These are phyloP conservation scores for Raddia distichophylla DNA, from an alignment of 176 grass and related monocot species.

Conservation along the genomic window DNA sequence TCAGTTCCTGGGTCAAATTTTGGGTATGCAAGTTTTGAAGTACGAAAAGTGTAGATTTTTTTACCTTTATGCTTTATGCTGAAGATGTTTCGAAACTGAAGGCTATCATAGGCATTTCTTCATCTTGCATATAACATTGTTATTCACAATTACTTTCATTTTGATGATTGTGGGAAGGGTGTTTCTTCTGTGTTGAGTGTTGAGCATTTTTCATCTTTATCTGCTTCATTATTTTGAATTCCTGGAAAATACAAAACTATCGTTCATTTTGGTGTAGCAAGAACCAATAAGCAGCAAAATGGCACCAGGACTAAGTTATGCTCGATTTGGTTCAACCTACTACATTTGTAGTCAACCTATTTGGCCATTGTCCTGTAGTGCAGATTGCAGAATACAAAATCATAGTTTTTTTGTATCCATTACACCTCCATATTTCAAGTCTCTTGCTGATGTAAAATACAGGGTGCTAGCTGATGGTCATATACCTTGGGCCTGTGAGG, in stretches of 20 bases:
- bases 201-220: constrained; percentile 13
- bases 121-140: not conserved
- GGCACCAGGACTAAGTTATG: not conserved
- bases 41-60: not conserved
- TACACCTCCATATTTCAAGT: constrained; percentile 1
- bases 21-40: not conserved
- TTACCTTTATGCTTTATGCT: not conserved
- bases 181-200: not conserved
- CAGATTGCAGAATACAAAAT: not conserved
- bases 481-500: constrained; percentile 93
- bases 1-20: constrained; percentile 8
- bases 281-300: not conserved
- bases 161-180: constrained; percentile 15
- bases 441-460: constrained; percentile 37
- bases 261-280: constrained; percentile 11
- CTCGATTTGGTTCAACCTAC: not conserved
- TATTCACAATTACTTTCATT: constrained; percentile 7
- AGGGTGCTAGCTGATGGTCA: constrained; percentile 97
- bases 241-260: not conserved
- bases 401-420: not conserved
- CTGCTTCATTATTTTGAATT: not conserved
- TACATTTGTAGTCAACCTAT: not conserved
- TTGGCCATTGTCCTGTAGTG: not conserved
- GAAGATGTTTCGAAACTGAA: not conserved
- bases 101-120: constrained; percentile 14